These are phyloP conservation scores for Clavariopsis aquatica DNA, from an alignment of 495 filamentous ascomycete genomes.

Conservation along the genomic window DNA sequence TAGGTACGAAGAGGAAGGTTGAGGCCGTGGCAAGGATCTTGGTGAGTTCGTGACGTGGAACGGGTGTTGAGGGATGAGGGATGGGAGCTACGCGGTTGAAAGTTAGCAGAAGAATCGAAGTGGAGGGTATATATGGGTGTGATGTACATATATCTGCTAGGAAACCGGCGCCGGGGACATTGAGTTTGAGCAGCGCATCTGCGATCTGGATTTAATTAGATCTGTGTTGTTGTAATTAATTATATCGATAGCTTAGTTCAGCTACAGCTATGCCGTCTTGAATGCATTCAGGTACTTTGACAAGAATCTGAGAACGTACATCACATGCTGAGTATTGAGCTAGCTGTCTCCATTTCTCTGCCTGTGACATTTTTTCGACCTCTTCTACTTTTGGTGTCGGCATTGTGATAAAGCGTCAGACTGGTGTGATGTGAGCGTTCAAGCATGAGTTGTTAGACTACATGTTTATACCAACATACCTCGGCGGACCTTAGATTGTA, in stretches of 20 bases:
- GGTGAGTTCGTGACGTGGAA: conserved; percentile 33
- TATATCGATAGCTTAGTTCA: too few species aligned
- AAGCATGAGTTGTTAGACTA: too few species aligned
- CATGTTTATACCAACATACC: too few species aligned
- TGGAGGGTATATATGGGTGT: background rate
- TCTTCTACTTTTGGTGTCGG: background rate
- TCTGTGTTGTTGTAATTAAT: too few species aligned
- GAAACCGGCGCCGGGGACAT: conserved; percentile 48
- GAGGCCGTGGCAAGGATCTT: conserved; percentile 61
- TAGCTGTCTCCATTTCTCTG: conserved; percentile 16
- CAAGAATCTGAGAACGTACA: conserved; percentile 47
- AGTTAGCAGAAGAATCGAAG: background rate
- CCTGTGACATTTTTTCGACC: too few species aligned
- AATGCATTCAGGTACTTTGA: too few species aligned
- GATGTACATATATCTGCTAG: conserved; percentile 61
- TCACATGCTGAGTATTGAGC: conserved; percentile 61
- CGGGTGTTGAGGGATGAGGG: conserved; percentile 7
- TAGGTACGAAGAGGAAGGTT: conserved; percentile 65
- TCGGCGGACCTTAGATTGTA: too few species aligned
- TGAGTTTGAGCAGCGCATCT: conserved; percentile 45
- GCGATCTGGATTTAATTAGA: conserved; percentile 43
- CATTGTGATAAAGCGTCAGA: background rate
- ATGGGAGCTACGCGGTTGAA: conserved; percentile 25
- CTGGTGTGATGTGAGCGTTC: too few species aligned
- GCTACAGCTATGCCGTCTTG: too few species aligned